These are phyloP conservation scores for Gilbertella persicaria DNA, from an alignment of 371 early-diverging fungal genomes.

Conservation along the genomic window DNA sequence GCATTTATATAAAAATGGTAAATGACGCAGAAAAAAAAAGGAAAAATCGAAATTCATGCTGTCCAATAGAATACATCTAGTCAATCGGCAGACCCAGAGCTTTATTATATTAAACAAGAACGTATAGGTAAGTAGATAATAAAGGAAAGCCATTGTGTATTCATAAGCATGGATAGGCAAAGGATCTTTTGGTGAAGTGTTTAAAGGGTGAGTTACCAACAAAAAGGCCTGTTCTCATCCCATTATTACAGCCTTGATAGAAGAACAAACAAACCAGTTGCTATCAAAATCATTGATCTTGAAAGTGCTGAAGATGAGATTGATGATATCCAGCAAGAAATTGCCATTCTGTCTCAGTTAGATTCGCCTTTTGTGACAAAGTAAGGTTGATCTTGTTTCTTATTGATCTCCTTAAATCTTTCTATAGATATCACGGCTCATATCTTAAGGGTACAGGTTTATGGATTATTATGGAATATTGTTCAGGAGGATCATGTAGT, in stretches of 20 bases:
- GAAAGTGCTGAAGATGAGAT: constrained; percentile 97
- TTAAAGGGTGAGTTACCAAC: constrained; percentile 85
- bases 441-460: constrained; percentile 81
- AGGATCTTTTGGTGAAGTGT: constrained; percentile 93
- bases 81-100: constrained; percentile 60
- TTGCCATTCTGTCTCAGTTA: constrained; percentile 92
- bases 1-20: constrained; percentile 5
- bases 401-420: constrained; percentile 14
- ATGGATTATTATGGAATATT: constrained; percentile 96
- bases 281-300: constrained; percentile 92
- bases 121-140: constrained; percentile 58
- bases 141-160: background rate
- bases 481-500: constrained; percentile 89
- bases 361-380: constrained; percentile 90
- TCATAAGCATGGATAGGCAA: constrained; percentile 55
- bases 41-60: background rate
- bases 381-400: constrained; percentile 36
- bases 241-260: constrained; percentile 65
- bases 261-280: constrained; percentile 77
- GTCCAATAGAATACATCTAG: constrained; percentile 29
- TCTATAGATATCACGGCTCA: constrained; percentile 74
- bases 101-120: constrained; percentile 66
- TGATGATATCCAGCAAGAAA: constrained; percentile 97
- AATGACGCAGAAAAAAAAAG: background rate
- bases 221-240: constrained; percentile 6